Evolutionary conservation across 2,329 filamentous ascomycete genomes (phyloP), one percentile per base, ranked within the genome.

Genomic region (Trichoderma asperellum): DNA sequence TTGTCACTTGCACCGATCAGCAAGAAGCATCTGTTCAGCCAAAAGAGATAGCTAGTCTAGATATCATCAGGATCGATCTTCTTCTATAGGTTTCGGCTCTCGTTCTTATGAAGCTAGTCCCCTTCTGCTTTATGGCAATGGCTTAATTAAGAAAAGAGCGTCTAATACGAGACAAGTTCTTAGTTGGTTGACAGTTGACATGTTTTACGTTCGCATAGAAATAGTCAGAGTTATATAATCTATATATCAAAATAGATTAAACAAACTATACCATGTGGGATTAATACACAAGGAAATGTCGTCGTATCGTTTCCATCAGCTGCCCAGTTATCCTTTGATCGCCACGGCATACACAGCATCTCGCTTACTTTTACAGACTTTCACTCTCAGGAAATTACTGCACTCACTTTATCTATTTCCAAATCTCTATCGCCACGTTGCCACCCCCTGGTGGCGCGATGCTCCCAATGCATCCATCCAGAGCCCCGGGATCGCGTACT

Each of bases 371-470:
- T 21, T 52, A 62, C 59, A 35, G n/a, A 52, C 12, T 32, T 24
- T 35, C 32, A 52, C n/a, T 21, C 24, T 27, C 27, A 35, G 32
- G 18, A 21, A 10, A 29, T 7, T 52, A n/a, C 43, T 18, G 29
- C 29, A 60, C 8, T 34, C 29, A 18, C 43, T 49, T 62, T 62
- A 62, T 62, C 43, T 52, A 35, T 24, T 62, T 21, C n/a, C 21
- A 52, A 49, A 62, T 34, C 47, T 62, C n/a, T 24, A 29, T 29
- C 34, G 21, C 59, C 43, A 49, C 59, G 43, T 62, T 52, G 43
- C 40, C 59, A 62, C 59, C 43, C 59, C 59, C 43, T 62, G 24
- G 47, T 62, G 40, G 59, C 34, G n/a, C 32, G 59, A 52, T 62
- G 35, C 47, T 62, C 47, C 29, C 18, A 62, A 18, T 18, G 29